Conservation (phyloP, 2,329 filamentous ascomycete species). For the Berkeleyomyces rouxiae region DNA sequence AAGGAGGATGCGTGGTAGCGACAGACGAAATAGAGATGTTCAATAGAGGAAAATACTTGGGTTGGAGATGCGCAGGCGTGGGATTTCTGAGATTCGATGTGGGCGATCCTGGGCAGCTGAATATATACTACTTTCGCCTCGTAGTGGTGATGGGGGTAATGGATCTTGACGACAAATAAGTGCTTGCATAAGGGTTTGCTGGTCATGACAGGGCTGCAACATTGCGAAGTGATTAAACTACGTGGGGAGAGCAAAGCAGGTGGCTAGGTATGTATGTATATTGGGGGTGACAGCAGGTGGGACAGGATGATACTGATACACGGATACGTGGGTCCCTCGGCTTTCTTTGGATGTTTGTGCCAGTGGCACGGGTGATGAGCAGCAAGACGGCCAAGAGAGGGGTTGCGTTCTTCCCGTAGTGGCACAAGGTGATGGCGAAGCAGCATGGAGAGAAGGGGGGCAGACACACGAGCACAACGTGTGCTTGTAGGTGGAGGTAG, state of each 20-base stretch:
- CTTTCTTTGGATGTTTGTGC: not conserved
- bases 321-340: not conserved
- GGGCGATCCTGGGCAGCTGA: not conserved
- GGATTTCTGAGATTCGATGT: not conserved
- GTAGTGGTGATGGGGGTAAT: not conserved
- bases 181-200: conserved; percentile 13
- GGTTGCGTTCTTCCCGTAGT: not conserved
- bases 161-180: not conserved
- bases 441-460: not conserved
- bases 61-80: not conserved
- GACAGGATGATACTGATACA: not conserved
- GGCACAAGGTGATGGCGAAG: not conserved
- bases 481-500: not conserved
- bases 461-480: not conserved
- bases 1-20: not conserved
- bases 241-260: not conserved
- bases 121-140: not conserved
- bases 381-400: not conserved
- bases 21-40: not conserved
- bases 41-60: not conserved
- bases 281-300: not conserved
- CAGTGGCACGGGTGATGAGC: not conserved
- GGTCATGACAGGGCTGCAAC: not conserved
- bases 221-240: too few species aligned
- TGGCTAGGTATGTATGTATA: not conserved